Conservation (phyloP, 441 rosid genomes). For the Gossypium armourianum region DNA sequence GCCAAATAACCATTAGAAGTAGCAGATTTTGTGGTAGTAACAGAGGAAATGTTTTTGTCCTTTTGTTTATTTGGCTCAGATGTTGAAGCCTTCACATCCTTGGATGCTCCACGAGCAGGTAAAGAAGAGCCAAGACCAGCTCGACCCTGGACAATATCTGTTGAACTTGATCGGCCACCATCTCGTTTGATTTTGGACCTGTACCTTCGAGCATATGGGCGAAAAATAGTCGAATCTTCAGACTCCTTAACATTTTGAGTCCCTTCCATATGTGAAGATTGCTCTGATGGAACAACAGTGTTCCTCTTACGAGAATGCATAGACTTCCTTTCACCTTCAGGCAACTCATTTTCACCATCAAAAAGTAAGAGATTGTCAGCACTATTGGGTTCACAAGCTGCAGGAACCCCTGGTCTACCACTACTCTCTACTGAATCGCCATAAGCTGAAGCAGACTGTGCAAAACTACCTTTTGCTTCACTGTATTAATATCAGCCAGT, state of each 20-base stretch:
- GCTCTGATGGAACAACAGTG: constrained; percentile 48
- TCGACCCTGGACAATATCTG: constrained; percentile 56
- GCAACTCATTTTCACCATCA: constrained; percentile 65
- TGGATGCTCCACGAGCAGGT: constrained; percentile 40
- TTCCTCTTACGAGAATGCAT: constrained; percentile 43
- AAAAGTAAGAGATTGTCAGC: constrained; percentile 77
- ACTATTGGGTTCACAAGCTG: constrained; percentile 68
- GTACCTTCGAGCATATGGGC: constrained; percentile 93
- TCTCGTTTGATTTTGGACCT: constrained; percentile 84
- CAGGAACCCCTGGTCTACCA: constrained; percentile 68
- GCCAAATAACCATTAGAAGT: constrained; percentile 51
- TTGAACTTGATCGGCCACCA: constrained; percentile 62
- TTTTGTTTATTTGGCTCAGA: constrained; percentile 51
- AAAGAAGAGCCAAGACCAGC: constrained; percentile 25
- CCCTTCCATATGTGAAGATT: constrained; percentile 52
- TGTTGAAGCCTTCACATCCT: constrained; percentile 42
- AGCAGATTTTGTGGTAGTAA: constrained; percentile 31
- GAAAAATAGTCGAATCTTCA: constrained; percentile 92
- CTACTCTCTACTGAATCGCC: constrained; percentile 96
- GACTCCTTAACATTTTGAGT: constrained; percentile 64
- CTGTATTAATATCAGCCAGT: constrained; percentile 36
- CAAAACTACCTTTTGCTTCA: constrained; percentile 93
- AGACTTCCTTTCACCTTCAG: constrained; percentile 43
- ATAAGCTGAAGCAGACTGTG: constrained; percentile 77
- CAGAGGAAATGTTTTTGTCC: constrained; percentile 38